Evolutionary conservation across 768 basidiomycete genomes (phyloP).

Genomic region (Naganishia antarctica): DNA sequence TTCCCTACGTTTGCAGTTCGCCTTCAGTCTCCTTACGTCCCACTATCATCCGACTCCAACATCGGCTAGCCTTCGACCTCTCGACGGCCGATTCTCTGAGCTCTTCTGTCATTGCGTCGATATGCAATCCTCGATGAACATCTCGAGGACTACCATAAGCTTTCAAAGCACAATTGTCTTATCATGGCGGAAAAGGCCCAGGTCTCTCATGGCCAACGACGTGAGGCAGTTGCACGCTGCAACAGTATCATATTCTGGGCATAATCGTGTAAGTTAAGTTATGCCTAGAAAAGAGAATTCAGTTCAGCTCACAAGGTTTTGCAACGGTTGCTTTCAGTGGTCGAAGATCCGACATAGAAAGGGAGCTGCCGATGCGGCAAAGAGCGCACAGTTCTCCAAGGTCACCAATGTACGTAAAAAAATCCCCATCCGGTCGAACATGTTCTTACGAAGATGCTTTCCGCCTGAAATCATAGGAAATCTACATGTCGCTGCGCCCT

Average conservation of each 20-base stretch:
- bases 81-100: too few relatives aligned
- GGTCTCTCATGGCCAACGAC: not conserved
- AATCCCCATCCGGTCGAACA: too few relatives aligned
- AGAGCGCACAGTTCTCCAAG: constrained; percentile 36
- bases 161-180: not conserved
- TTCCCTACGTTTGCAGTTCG: too few relatives aligned
- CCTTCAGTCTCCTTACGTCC: too few relatives aligned
- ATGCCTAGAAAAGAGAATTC: too few relatives aligned
- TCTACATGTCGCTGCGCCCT: constrained; percentile 38
- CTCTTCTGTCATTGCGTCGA: too few relatives aligned
- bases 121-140: too few relatives aligned
- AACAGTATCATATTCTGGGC: not conserved
- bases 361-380: constrained; percentile 43
- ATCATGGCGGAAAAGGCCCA: not conserved
- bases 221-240: constrained; percentile 1
- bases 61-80: too few relatives aligned
- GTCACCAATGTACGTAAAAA: constrained; percentile 36
- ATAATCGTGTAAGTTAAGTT: constrained; percentile 24
- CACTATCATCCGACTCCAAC: too few relatives aligned
- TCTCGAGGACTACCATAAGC: too few relatives aligned
- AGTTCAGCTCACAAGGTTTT: too few relatives aligned
- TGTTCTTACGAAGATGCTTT: too few relatives aligned
- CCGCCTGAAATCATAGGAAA: constrained; percentile 33
- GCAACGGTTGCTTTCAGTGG: constrained; percentile 30
- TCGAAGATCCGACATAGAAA: constrained; percentile 47